Conservation (phyloP, 805 yeast species). For the Maudiozyma serrabonitensis region DNA sequence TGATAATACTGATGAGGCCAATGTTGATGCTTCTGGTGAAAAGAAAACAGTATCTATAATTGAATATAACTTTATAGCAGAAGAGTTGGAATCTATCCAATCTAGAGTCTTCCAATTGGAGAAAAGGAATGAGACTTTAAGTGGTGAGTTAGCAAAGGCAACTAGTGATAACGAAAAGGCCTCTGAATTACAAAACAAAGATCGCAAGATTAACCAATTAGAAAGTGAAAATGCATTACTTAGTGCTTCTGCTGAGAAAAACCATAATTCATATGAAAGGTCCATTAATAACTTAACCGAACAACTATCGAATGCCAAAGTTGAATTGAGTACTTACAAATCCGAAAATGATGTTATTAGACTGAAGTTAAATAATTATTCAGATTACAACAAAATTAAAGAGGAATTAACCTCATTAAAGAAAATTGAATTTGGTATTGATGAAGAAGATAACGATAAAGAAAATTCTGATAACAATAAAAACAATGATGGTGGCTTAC, state of each 20-base stretch:
- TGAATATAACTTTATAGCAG: slow-evolving; percentile 52
- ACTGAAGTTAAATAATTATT: slow-evolving; percentile 38
- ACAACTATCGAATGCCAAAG: slow-evolving; percentile 31
- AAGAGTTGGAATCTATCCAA: slow-evolving; percentile 68
- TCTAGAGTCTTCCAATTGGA: slow-evolving; percentile 62
- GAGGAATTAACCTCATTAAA: slow-evolving; percentile 63
- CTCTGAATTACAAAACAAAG: slow-evolving; percentile 32
- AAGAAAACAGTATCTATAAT: slow-evolving; percentile 23
- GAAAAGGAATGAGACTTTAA: slow-evolving; percentile 64
- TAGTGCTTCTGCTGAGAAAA: slow-evolving; percentile 25
- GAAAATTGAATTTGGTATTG: slow-evolving; percentile 64
- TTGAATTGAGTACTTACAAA: slow-evolving; percentile 40
- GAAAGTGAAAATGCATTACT: slow-evolving; percentile 57
- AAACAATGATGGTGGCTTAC: slow-evolving; percentile 28
- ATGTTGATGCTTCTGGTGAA: slow-evolving; percentile 13
- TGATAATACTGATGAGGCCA: slow-evolving; percentile 29
- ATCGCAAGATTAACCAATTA: slow-evolving; percentile 40
- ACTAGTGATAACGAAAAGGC: slow-evolving; percentile 38
- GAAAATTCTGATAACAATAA: slow-evolving; percentile 25
- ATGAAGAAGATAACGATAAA: slow-evolving; percentile 17
- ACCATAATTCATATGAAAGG: slow-evolving; percentile 12
- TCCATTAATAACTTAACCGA: slow-evolving; percentile 19
- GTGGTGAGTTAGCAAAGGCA: slow-evolving; percentile 50
- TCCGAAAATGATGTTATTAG: slow-evolving; percentile 44
- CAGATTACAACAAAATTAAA: slow-evolving; percentile 75